Evolutionary conservation across 1,284 basidiomycete species (phyloP), one percentile per base, ranked within the genome.

Genomic region (Ceratobasidium sp.): DNA sequence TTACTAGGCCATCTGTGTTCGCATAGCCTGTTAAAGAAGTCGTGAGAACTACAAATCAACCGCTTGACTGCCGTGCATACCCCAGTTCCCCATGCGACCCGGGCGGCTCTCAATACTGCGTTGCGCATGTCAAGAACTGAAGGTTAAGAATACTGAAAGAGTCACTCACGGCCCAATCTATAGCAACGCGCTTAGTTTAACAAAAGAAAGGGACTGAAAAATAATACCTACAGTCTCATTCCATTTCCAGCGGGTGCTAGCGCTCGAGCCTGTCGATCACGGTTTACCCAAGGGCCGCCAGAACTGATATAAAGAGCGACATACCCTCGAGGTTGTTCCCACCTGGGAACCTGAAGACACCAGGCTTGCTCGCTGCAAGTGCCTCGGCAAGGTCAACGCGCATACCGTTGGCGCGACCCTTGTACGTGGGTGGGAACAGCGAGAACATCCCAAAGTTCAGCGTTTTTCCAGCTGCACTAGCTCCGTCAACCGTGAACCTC

Each of bases 341-440:
- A 56, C 91, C 91, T 16, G 90, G 90, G 79, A 91, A 86, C 43
- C 90, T 85, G 83, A 89, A 90, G 80, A 90, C 89, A 5, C 86
- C 84, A 62, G 90, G 89, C 16, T 84, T 85, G 84, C 88, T 87
- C 49, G 86, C 86, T 16, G 85, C 84, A 65, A 91, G 41, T 71
- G 87, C 88, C 78, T 88, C 83, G 0, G 90, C 89, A 53, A 92
- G 82, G 79, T 92, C 91, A 6, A 85, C 80, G 51, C 90, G 83
- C 83, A 91, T 85, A 0, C 90, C 90, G 79, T 92, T 91, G 49
- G 82, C 39, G 2, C 74, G n/a, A n/a, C 83, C 81, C 73, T 89
- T 90, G 80, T 88, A 92, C 0, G 90, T 92, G 0, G 91, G 91
- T 1, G 90, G 91, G 81, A 92, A 91, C 61, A 92, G 82, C 1